Evolutionary conservation across 768 basidiomycete species (phyloP), one percentile per base, ranked within the genome.

Genomic region (Lentinula aciculospora): DNA sequence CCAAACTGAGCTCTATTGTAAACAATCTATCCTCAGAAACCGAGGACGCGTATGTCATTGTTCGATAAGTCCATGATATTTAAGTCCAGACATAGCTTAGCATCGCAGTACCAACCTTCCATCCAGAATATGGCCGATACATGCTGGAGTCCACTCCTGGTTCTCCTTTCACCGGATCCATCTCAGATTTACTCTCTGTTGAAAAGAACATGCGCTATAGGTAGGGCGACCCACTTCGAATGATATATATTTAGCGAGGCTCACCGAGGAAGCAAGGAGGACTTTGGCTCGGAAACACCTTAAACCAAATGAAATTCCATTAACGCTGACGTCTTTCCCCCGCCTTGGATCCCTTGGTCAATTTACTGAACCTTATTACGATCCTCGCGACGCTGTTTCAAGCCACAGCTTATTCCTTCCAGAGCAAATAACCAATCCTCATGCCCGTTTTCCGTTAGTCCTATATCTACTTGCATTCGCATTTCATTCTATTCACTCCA

Each of bases 131-230:
- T 74, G 97, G 97, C 39, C 83, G 95, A 37, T 98, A 92, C 75
- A 99, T 99, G 97, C 81, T 99, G 53, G 97, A 99, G 70, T 94
- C 94, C 2, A 99, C 96, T 0, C 97, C 97, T 0, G 97, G 97
- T 2, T 85, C 87, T 49, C 97, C 97, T 2, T 98, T 98, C 74
- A 89, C 92, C 4, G 94, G 92, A 9, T 87, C 83, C 15, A 83
- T 98, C 39, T 78, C 80, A 25, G 94, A 96, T 70, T 80, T 98
- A 19, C 77, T 98, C 36, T 82, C 87, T 4, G 95, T 99, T 4
- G 96, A 99, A 73, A 74, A 77, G 47, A 94, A 98, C 71, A 99
- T 99, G 97, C 86, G 89, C 45, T 92, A 93, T 69, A 81, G 94
- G 94, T 88, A 63, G 76, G 37, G 23, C 47, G 27, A 39, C 40